Conservation (phyloP, 2,329 filamentous ascomycete species). For the Penicillium fuscoglaucum region DNA sequence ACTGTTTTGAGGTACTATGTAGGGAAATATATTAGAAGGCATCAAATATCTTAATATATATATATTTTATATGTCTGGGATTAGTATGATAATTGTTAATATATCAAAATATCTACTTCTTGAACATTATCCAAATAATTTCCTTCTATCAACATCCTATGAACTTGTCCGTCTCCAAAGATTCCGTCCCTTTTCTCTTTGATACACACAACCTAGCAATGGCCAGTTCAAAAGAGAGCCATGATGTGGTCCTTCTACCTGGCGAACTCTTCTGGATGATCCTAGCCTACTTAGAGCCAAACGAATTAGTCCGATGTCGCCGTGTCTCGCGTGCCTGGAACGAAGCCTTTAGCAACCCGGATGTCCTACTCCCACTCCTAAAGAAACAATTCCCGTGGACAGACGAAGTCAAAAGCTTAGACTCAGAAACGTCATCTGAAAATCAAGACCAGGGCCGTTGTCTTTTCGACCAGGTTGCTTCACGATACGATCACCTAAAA, state of each 20-base stretch:
- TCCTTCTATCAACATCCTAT: not conserved
- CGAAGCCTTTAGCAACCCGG: constrained; percentile 51
- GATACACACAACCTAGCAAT: constrained; percentile 10
- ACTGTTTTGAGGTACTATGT: not conserved
- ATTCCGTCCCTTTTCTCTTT: not conserved
- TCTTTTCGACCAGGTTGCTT: constrained; percentile 53
- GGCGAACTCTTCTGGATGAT: constrained; percentile 60
- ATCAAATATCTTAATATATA: not conserved
- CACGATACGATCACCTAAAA: constrained; percentile 57
- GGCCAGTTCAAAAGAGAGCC: constrained; percentile 2
- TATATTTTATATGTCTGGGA: not conserved
- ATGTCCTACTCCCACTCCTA: constrained; percentile 51
- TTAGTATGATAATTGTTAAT: not conserved
- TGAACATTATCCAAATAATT: not conserved
- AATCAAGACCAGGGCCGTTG: constrained; percentile 19
- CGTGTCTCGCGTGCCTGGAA: constrained; percentile 54
- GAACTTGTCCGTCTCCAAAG: not conserved
- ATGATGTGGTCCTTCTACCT: constrained; percentile 47
- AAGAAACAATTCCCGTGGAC: constrained; percentile 55
- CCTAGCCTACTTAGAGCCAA: constrained; percentile 50
- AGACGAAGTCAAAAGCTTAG: constrained; percentile 52
- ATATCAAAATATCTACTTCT: not conserved
- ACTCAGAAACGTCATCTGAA: constrained; percentile 1
- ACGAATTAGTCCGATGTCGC: constrained; percentile 54
- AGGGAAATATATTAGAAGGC: not conserved